A percentile compares a stretch with the other conserved stretches of the same genome.
Conservation (phyloP, 192 early-diverging fungal genomes). For the Linnemannia schmuckeri region DNA sequence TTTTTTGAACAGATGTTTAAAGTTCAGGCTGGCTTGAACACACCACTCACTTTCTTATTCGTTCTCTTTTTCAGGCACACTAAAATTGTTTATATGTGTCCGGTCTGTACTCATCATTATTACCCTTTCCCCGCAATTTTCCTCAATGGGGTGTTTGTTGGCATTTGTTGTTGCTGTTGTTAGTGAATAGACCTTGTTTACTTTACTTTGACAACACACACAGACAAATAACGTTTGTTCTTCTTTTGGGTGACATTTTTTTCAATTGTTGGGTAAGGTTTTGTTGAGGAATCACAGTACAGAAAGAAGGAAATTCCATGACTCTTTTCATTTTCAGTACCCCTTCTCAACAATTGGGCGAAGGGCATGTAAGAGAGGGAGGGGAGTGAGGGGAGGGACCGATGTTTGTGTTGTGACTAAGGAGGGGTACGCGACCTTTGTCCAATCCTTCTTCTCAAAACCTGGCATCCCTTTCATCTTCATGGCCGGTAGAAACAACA, state of each 20-base stretch:
- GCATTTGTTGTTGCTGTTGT: not conserved
- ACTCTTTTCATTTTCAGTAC: not conserved
- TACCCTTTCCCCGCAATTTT: constrained; percentile 5
- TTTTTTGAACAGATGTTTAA: not conserved
- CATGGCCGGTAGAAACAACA: not conserved
- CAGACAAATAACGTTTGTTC: not conserved
- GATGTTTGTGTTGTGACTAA: not conserved
- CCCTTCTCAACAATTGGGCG: not conserved
- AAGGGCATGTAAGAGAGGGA: constrained; percentile 7
- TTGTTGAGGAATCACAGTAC: not conserved
- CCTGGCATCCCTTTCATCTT: not conserved
- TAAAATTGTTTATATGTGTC: not conserved
- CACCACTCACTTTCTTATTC: not conserved
- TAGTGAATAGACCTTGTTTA: not conserved
- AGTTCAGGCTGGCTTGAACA: constrained; percentile 1
- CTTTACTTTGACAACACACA: not conserved
- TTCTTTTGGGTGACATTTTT: not conserved
- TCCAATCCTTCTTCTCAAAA: too few species aligned
- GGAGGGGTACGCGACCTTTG: not conserved
- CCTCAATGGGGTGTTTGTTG: constrained; percentile 6
- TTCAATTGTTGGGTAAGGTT: constrained; percentile 9
- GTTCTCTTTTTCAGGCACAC: not conserved
- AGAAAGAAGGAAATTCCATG: not conserved
- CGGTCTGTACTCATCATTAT: not conserved
- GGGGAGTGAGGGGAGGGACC: not conserved